Base-by-base conservation (phyloP, 1,284 basidiomycete genomes). In the Microbotryomycetes sp. region DNA sequence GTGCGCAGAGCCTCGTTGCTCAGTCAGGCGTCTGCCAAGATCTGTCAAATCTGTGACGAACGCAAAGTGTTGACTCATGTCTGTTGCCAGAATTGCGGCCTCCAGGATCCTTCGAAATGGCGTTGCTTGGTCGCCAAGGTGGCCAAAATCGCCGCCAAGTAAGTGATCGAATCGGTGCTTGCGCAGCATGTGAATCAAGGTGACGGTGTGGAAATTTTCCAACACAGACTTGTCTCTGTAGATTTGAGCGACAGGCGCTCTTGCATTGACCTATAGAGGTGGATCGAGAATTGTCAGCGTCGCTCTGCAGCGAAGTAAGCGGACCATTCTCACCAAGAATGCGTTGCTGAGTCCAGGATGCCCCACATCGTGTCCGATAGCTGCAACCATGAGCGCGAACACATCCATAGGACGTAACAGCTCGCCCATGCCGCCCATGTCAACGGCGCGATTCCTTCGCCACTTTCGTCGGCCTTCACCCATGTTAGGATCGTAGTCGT, bases 361-460 rank as follows among this genome's bases (percentile, higher is more conserved):
- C 0, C 90, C 92, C 16, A 92, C 91, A 76, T 97, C 92, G 73
- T 97, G 93, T 0, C 92, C 92, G 69, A 96, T 90, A 42, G 92
- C 90, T 4, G 89, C 91, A 54, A 96, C 80, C 71, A 87, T 86
- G 15, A 96, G 77, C 1, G 87, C 84, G 68, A 96, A 86, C 6
- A 96, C 77, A 72, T 94, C 92, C 64, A 84, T 80, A 16, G 80
- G 84, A 75, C 67, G 78, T 77, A 73, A 85, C 73, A 77, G 80
- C 78, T 75, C 23, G 76, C 75, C 51, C 79, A 80, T 75, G 58
- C 80, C 75, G 23, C 75, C 75, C 65, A 79, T 79, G 58, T 79
- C 84, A 82, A 88, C 54, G 3, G 63, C 60, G 0, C 64, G 47
- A 45, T 70, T 77, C 78, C 59, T 76, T 68, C 51, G 60, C 70